Percentiles rank a stretch among this genome's conserved stretches.
phyloP scores from a whole-genome alignment of 306 rosid species.

The Glycine tomentella region DNA sequence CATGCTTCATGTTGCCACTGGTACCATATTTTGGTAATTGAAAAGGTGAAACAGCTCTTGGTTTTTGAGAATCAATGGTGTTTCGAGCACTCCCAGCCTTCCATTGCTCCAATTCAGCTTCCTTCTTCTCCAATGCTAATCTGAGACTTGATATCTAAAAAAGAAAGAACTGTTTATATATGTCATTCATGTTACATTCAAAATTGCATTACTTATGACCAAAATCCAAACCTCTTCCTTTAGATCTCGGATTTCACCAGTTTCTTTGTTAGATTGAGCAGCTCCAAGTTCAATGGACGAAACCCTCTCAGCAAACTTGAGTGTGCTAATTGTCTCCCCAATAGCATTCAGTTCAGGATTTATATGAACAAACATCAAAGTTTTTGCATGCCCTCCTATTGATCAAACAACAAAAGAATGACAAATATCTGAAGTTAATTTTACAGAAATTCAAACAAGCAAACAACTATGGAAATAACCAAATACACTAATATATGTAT shows the following conservation, averaged over 20 bases:
- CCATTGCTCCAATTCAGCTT: slow-evolving; percentile 75
- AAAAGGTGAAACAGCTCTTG: slow-evolving; percentile 84
- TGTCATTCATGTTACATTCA: slow-evolving; percentile 11
- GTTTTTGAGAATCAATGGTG: slow-evolving; percentile 64
- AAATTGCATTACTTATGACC: slow-evolving; percentile 38
- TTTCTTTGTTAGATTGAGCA: slow-evolving; percentile 90
- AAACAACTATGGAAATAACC: slow-evolving; percentile 2
- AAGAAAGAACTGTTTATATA: neutral
- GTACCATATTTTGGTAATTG: slow-evolving; percentile 70
- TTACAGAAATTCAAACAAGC: slow-evolving; percentile 9
- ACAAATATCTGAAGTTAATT: neutral
- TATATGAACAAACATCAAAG: slow-evolving; percentile 99
- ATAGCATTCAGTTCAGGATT: slow-evolving; percentile 89
- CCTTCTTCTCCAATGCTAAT: slow-evolving; percentile 80
- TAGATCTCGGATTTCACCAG: slow-evolving; percentile 85
- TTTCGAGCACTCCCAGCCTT: slow-evolving; percentile 64
- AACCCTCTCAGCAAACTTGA: slow-evolving; percentile 98
- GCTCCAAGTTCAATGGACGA: slow-evolving; percentile 94
- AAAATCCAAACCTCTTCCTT: slow-evolving; percentile 79
- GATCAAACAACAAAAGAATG: slow-evolving; percentile 35
- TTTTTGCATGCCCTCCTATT: slow-evolving; percentile 97
- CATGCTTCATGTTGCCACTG: slow-evolving; percentile 58
- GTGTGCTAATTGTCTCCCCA: slow-evolving; percentile 98
- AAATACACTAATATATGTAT: neutral
- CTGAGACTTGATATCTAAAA: slow-evolving; percentile 78